Evolutionary conservation across 2,329 filamentous ascomycete species (phyloP).

Genomic region (Claviceps digitariae): DNA sequence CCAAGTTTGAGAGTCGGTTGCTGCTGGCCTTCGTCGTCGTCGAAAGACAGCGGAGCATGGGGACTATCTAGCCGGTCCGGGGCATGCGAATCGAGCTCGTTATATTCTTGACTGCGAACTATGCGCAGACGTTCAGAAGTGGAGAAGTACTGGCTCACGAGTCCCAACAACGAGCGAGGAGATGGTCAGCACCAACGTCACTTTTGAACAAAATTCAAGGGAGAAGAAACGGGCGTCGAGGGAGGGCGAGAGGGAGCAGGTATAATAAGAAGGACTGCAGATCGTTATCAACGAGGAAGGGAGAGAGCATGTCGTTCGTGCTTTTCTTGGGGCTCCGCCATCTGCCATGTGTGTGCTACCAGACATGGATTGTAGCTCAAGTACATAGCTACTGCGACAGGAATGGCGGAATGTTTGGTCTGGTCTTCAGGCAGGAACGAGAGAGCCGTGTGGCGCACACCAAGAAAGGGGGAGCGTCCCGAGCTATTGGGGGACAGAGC

Average conservation of each 20-base stretch:
- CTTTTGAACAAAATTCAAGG: neutral
- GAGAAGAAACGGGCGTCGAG: neutral
- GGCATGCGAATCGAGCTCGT: conserved; percentile 14
- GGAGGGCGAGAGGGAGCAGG: neutral
- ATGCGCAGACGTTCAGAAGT: conserved; percentile 57
- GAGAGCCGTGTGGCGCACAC: conserved; percentile 2
- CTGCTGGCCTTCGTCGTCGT: conserved; percentile 4
- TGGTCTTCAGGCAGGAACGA: conserved; percentile 24
- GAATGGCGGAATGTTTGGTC: conserved; percentile 18
- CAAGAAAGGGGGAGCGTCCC: neutral
- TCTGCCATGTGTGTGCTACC: neutral
- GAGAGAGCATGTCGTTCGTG: neutral
- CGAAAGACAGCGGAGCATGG: conserved; percentile 7
- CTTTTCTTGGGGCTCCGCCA: conserved; percentile 1
- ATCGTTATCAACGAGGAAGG: neutral
- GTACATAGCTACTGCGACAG: conserved; percentile 11
- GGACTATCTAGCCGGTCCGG: conserved; percentile 13
- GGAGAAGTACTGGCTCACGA: conserved; percentile 50
- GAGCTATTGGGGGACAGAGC: neutral
- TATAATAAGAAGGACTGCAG: neutral
- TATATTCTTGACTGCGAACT: conserved; percentile 30
- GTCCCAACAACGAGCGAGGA: neutral
- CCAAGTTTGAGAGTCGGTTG: conserved; percentile 3
- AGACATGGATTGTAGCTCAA: neutral
- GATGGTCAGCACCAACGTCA: neutral